Evolutionary conservation across 1,139 yeast genomes (phyloP).

Genomic region (Blastobotrys serpentis): DNA sequence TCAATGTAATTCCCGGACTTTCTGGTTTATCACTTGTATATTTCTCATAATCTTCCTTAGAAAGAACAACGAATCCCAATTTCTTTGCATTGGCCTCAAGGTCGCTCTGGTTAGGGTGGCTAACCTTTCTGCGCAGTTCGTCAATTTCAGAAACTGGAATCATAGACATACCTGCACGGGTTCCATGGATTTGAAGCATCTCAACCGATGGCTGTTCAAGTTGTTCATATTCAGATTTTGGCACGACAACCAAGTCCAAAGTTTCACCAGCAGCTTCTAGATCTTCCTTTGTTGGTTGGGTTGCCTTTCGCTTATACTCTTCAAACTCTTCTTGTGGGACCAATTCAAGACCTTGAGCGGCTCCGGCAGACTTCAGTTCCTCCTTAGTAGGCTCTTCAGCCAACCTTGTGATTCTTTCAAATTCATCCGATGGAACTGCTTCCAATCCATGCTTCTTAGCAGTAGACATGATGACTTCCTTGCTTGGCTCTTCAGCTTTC

Average conservation of each 20-base stretch:
- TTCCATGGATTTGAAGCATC: conserved; percentile 32
- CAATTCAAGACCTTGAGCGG: conserved; percentile 29
- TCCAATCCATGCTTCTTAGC: conserved; percentile 21
- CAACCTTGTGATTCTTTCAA: conserved; percentile 15
- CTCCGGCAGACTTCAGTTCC: conserved; percentile 26
- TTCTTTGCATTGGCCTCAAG: conserved; percentile 50
- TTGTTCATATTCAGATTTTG: conserved; percentile 29
- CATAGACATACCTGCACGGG: conserved; percentile 32
- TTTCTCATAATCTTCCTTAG: conserved; percentile 46
- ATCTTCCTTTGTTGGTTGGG: conserved; percentile 31
- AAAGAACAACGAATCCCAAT: conserved; percentile 49
- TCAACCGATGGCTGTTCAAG: conserved; percentile 33
- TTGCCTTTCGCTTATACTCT: conserved; percentile 28
- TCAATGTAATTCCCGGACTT: conserved; percentile 14
- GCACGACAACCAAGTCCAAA: conserved; percentile 25
- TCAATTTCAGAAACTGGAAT: conserved; percentile 30
- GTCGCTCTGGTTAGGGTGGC: conserved; percentile 35
- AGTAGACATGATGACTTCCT: conserved; percentile 25
- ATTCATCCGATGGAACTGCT: conserved; percentile 19
- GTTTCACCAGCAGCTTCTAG: conserved; percentile 26
- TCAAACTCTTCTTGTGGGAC: conserved; percentile 32
- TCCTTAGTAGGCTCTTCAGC: conserved; percentile 29
- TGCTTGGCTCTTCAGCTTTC: conserved; percentile 28
- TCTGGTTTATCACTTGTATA: conserved; percentile 22
- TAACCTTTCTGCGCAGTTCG: conserved; percentile 29